phyloP scores from a whole-genome alignment of 805 yeast genomes.

The Yueomyces sinensis region DNA sequence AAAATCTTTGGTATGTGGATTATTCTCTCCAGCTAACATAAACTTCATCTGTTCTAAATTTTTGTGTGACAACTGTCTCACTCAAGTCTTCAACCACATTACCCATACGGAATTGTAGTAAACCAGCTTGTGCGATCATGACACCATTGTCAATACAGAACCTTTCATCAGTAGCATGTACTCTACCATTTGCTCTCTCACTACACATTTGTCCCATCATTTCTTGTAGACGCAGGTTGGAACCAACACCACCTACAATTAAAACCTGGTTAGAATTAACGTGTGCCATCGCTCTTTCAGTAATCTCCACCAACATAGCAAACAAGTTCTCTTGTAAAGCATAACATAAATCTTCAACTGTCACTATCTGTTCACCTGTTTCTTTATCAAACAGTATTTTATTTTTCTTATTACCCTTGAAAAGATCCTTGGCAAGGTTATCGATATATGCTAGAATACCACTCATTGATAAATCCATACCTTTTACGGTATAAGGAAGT shows the following conservation, averaged over 20 bases:
- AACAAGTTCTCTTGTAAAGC: slow-evolving; percentile 86
- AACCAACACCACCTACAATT: slow-evolving; percentile 98
- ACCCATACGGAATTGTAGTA: slow-evolving; percentile 76
- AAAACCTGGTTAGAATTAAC: slow-evolving; percentile 80
- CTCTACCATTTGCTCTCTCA: slow-evolving; percentile 71
- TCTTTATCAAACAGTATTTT: slow-evolving; percentile 25
- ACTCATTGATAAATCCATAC: slow-evolving; percentile 96
- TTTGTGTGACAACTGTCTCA: slow-evolving; percentile 80
- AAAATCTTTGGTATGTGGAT: too few relatives aligned
- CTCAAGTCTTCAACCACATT: slow-evolving; percentile 37
- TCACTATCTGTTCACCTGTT: slow-evolving; percentile 36
- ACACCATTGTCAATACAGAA: slow-evolving; percentile 97
- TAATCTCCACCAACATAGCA: slow-evolving; percentile 95
- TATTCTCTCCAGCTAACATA: slow-evolving; percentile 76
- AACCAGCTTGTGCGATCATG: slow-evolving; percentile 98
- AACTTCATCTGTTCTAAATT: slow-evolving; percentile 92
- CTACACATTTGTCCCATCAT: slow-evolving; percentile 95
- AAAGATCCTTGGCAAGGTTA: slow-evolving; percentile 59
- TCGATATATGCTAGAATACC: slow-evolving; percentile 87
- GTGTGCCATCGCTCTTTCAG: slow-evolving; percentile 98
- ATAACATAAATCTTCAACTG: slow-evolving; percentile 81
- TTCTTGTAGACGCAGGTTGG: slow-evolving; percentile 78
- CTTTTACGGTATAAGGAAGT: slow-evolving; percentile 93
- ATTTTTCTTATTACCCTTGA: slow-evolving; percentile 30
- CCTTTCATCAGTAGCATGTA: slow-evolving; percentile 90